These are phyloP conservation scores for Wickerhamomyces hampshirensis DNA, from an alignment of 805 yeast species.

Conservation along the genomic window DNA sequence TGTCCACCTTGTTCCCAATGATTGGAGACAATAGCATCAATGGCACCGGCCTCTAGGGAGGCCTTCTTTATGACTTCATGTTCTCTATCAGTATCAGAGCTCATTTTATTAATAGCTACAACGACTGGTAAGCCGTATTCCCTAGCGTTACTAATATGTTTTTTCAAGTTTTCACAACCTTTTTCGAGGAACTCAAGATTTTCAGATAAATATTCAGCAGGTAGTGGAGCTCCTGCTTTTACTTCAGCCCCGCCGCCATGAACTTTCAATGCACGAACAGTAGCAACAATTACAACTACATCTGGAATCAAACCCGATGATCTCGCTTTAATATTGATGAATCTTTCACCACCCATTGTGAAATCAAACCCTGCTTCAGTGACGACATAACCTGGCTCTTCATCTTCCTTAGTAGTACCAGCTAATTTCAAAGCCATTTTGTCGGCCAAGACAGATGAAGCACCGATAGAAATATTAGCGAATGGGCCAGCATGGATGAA, in stretches of 20 bases:
- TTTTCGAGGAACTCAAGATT: constrained; percentile 69
- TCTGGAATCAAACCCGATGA: constrained; percentile 85
- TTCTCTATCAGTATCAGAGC: constrained; percentile 77
- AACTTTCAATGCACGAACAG: constrained; percentile 92
- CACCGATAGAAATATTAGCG: constrained; percentile 96
- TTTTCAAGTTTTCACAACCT: constrained; percentile 85
- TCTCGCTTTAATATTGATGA: constrained; percentile 92
- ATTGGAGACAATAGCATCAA: constrained; percentile 82
- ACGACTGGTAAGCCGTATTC: constrained; percentile 88
- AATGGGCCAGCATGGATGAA: constrained; percentile 98
- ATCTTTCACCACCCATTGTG: constrained; percentile 99
- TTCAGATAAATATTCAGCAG: constrained; percentile 75
- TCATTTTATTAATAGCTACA: constrained; percentile 88
- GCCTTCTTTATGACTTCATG: constrained; percentile 74
- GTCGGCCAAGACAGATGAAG: constrained; percentile 91
- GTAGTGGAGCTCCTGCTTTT: constrained; percentile 86
- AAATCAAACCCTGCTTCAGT: constrained; percentile 99
- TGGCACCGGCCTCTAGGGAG: constrained; percentile 88
- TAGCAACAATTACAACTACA: constrained; percentile 89
- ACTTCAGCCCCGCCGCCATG: constrained; percentile 98
- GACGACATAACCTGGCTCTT: constrained; percentile 76
- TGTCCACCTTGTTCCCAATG: constrained; percentile 96
- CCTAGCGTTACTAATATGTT: constrained; percentile 83
- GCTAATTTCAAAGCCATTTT: constrained; percentile 88
- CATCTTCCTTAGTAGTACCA: constrained; percentile 47